Conservation (phyloP, 164 flowering plant species). For the Magnolia sinica region DNA sequence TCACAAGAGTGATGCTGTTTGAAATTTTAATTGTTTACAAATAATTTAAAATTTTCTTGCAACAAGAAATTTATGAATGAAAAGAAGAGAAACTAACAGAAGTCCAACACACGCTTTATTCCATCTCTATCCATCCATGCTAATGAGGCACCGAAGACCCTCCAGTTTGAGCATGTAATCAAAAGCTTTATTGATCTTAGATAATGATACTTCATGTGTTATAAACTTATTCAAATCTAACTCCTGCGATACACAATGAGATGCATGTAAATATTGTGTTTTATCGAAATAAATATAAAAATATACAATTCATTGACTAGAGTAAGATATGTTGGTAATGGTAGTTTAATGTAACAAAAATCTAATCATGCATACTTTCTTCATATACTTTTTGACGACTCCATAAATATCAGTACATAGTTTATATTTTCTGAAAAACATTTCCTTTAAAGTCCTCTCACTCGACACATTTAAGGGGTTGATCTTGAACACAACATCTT, state of each 20-base stretch:
- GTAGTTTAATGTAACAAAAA: too few relatives aligned
- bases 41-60: too few relatives aligned
- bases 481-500: conserved; percentile 55
- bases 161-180: conserved; percentile 55
- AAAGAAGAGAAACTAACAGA: too few relatives aligned
- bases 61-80: too few relatives aligned
- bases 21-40: too few relatives aligned
- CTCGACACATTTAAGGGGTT: conserved; percentile 57
- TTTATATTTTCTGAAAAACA: conserved; percentile 71
- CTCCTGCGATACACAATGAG: conserved; percentile 31
- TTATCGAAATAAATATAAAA: too few relatives aligned
- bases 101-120: too few relatives aligned
- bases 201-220: conserved; percentile 57
- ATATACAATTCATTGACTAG: too few relatives aligned
- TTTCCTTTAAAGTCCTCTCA: conserved; percentile 69
- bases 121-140: conserved; percentile 21
- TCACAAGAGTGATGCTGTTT: too few relatives aligned
- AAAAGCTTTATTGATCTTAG: conserved; percentile 79
- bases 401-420: conserved; percentile 57
- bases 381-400: conserved; percentile 70
- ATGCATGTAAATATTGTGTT: too few relatives aligned
- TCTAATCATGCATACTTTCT: conserved; percentile 37
- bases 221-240: conserved; percentile 66
- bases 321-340: too few relatives aligned
- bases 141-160: conserved; percentile 59